These are phyloP conservation scores for Linnemannia exigua DNA, from an alignment of 192 early-diverging fungal genomes.

Conservation along the genomic window DNA sequence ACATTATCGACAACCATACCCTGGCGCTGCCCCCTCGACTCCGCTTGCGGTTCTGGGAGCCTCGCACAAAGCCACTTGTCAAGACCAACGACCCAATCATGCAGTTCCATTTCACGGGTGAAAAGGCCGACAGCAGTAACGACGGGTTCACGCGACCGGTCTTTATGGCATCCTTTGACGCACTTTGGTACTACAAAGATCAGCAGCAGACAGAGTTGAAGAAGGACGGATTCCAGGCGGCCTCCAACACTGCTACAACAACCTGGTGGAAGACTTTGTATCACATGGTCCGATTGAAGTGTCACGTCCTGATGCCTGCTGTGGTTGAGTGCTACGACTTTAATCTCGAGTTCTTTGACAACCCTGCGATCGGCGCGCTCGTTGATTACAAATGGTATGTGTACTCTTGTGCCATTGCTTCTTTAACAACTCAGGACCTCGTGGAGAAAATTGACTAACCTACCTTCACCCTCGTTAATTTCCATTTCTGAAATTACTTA, in stretches of 20 bases:
- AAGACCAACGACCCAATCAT: slow-evolving; percentile 21
- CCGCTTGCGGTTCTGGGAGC: slow-evolving; percentile 24
- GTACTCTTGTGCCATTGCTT: neutral
- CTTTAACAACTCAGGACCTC: no score
- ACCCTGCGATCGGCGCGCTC: slow-evolving; percentile 33
- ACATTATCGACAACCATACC: slow-evolving; percentile 12
- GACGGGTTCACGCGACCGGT: slow-evolving; percentile 6
- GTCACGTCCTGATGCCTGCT: neutral
- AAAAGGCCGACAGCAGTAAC: neutral
- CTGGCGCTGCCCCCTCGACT: slow-evolving; percentile 3
- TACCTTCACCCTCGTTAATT: no score
- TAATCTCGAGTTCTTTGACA: slow-evolving; percentile 31
- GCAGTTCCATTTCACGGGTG: slow-evolving; percentile 4
- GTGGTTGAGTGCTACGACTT: slow-evolving; percentile 21
- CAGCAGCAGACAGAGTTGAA: neutral
- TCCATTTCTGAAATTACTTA: neutral
- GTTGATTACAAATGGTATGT: slow-evolving; percentile 36
- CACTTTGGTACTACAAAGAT: slow-evolving; percentile 1
- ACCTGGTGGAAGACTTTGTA: neutral
- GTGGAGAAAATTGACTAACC: neutral
- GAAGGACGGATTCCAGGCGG: neutral
- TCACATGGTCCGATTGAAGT: slow-evolving; percentile 25
- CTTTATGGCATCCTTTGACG: slow-evolving; percentile 10
- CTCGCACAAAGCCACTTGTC: neutral
- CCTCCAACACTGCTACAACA: neutral